Conservation (phyloP, 768 basidiomycete species). For the Tricholomella constricta region DNA sequence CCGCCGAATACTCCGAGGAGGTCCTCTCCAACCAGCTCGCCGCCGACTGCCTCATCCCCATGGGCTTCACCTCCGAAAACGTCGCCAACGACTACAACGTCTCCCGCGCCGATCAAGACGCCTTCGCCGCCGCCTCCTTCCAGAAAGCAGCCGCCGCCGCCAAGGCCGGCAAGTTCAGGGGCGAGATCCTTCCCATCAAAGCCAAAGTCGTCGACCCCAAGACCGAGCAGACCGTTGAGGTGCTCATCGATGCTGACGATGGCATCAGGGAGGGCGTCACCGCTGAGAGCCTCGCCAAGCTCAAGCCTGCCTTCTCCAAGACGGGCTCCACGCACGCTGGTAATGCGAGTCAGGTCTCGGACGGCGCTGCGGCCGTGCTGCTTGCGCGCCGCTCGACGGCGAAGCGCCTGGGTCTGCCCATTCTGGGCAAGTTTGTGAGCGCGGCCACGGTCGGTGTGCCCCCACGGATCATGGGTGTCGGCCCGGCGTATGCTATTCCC, state of each 20-base stretch:
- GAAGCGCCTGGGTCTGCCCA: constrained; percentile 78
- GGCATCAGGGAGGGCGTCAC: constrained; percentile 85
- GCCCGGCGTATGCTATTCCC: constrained; percentile 87
- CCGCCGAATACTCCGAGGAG: constrained; percentile 62
- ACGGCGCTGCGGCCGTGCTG: constrained; percentile 90
- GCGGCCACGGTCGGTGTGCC: constrained; percentile 77
- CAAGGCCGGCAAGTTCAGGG: constrained; percentile 78
- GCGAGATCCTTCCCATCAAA: constrained; percentile 82
- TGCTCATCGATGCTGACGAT: constrained; percentile 81
- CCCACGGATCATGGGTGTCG: constrained; percentile 83
- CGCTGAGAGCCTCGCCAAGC: constrained; percentile 76
- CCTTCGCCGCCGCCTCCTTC: constrained; percentile 82
- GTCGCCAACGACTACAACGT: constrained; percentile 79
- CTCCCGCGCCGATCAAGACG: constrained; percentile 74
- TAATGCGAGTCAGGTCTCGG: constrained; percentile 89
- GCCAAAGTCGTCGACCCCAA: constrained; percentile 72
- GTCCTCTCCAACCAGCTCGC: constrained; percentile 69
- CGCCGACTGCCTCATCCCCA: constrained; percentile 79
- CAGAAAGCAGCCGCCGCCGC: no score
- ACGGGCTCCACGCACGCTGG: constrained; percentile 77
- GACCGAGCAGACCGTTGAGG: constrained; percentile 61
- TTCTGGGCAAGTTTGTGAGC: constrained; percentile 82
- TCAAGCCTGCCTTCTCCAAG: constrained; percentile 82
- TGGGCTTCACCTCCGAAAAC: constrained; percentile 92
- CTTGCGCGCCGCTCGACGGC: constrained; percentile 81